Conservation (phyloP, 257 asterid species). For the Solanum rostratum region DNA sequence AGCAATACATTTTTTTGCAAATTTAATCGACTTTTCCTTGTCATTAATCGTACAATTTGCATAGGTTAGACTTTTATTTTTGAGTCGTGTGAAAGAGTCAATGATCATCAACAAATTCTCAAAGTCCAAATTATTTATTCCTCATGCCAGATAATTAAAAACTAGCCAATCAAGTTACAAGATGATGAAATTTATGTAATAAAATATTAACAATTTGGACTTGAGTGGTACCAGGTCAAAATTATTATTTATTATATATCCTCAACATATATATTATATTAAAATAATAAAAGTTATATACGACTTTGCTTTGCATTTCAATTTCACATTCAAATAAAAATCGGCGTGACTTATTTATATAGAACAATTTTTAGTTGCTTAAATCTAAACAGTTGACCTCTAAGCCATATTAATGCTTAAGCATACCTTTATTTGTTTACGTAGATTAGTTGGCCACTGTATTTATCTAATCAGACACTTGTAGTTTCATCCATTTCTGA, state of each 20-base stretch:
- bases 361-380: background rate
- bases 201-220: conserved; percentile 11
- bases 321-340: background rate
- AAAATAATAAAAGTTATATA: background rate
- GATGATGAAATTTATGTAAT: background rate
- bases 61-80: background rate
- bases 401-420: background rate
- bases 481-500: background rate
- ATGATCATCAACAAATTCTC: background rate
- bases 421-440: background rate
- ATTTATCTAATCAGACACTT: background rate
- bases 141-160: background rate
- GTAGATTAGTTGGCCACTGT: background rate
- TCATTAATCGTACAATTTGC: background rate
- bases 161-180: background rate
- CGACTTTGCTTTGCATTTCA: background rate
- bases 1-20: background rate
- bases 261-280: background rate
- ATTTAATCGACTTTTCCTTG: background rate
- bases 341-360: background rate
- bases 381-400: background rate
- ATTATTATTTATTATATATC: background rate
- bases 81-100: background rate
- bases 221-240: conserved; percentile 3
- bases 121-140: background rate